Evolutionary conservation across 2,329 filamentous ascomycete genomes (phyloP), one percentile per base, ranked within the genome.

Genomic region (Ophiostoma tasmaniense): DNA sequence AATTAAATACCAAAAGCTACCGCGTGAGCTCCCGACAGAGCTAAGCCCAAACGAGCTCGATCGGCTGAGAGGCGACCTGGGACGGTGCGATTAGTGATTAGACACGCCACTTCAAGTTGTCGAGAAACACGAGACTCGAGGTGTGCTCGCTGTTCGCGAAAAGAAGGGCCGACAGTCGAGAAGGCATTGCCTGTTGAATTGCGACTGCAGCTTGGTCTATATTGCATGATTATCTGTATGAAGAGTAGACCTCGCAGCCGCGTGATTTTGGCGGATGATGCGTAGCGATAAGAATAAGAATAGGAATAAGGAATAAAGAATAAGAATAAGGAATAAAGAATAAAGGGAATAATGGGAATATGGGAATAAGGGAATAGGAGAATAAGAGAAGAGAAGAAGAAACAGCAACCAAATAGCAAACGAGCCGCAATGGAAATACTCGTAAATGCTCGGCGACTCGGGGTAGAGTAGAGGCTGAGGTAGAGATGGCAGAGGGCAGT

Each of bases 1-100:
- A n/a, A n/a, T n/a, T 33, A 33, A 33, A 33, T 33, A 33, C 3
- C 3, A 55, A 55, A 55, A 25, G n/a, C n/a, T 55, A 55, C 50
- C n/a, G 50, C 17, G 50, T 25, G 50, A 55, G 50, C 50, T 55
- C 65, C 65, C 39, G 52, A 37, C n/a, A 33, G 65, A 59, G 68
- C 68, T 67, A 69, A 14, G 37, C 55, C 68, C 14, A 64, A 64
- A 55, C 14, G n/a, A 55, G 65, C 3, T 30, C 22, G 65, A 67
- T 69, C 65, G 65, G 65, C 25, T 67, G 37, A 66, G 68, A 68
- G 67, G 64, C 62, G 67, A 66, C 66, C 67, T 66, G 42, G 28
- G 28, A 50, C 39, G 37, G 39, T 37, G 39, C 17, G 22, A n/a
- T 25, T 33, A 52, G 50, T 42, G 13, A 10, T 14, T 25, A 14